Evolutionary conservation across 2,329 filamentous ascomycete genomes (phyloP).

Genomic region (Fusarium nurragi): DNA sequence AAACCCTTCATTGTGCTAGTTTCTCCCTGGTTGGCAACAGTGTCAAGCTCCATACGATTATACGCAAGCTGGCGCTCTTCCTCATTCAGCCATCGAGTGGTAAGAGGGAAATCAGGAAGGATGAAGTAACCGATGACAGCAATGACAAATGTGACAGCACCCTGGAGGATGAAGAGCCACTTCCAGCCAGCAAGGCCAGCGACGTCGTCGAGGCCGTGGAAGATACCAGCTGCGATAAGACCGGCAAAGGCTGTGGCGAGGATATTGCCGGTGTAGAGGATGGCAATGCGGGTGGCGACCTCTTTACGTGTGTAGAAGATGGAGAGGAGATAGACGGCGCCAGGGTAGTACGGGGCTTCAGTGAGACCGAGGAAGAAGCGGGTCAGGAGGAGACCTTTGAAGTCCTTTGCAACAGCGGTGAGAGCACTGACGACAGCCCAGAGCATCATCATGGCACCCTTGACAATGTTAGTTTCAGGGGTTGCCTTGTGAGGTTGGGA

Average conservation of each 20-base stretch:
- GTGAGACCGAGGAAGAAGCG: slow-evolving; percentile 56
- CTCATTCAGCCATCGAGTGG: slow-evolving; percentile 54
- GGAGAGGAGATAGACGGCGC: slow-evolving; percentile 55
- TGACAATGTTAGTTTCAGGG: background rate
- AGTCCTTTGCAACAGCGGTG: slow-evolving; percentile 59
- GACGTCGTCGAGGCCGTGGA: slow-evolving; percentile 46
- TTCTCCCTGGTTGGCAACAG: slow-evolving; percentile 54
- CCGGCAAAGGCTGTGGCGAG: slow-evolving; percentile 53
- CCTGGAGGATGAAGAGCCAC: slow-evolving; percentile 73
- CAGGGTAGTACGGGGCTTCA: slow-evolving; percentile 53
- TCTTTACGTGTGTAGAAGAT: slow-evolving; percentile 65
- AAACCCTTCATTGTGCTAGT: slow-evolving; percentile 56
- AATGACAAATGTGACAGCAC: slow-evolving; percentile 52
- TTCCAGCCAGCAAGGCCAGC: slow-evolving; percentile 46
- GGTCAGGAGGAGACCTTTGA: slow-evolving; percentile 59
- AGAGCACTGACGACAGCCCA: slow-evolving; percentile 60
- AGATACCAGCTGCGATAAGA: slow-evolving; percentile 57
- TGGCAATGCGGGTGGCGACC: slow-evolving; percentile 54
- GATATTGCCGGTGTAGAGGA: slow-evolving; percentile 55
- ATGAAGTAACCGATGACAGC: slow-evolving; percentile 44
- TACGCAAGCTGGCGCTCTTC: slow-evolving; percentile 56
- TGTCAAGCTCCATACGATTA: slow-evolving; percentile 56
- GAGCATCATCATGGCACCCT: slow-evolving; percentile 55
- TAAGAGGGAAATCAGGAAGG: slow-evolving; percentile 53
- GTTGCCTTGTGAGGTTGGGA: rapidly evolving